Evolutionary conservation across 129 eudicot genomes (phyloP).

Genomic region (Scalesia atractyloides): DNA sequence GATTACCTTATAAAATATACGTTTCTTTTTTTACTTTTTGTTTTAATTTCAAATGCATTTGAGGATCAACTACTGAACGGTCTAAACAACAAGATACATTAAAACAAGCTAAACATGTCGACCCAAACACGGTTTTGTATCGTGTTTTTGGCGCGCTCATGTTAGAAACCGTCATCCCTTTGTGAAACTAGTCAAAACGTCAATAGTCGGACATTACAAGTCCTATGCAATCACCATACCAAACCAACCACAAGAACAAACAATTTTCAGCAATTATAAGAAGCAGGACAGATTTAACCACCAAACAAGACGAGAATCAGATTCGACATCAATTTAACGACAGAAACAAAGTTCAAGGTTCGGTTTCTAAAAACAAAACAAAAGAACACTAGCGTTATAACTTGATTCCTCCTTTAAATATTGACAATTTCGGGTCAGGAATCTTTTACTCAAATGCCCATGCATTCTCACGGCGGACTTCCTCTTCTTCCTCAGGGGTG

Average conservation of each 20-base stretch:
- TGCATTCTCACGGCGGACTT: slow-evolving; percentile 73
- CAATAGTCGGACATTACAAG: too few relatives aligned
- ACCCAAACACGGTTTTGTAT: too few relatives aligned
- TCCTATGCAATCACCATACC: neutral
- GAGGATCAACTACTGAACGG: too few relatives aligned
- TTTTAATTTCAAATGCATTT: too few relatives aligned
- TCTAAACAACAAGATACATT: too few relatives aligned
- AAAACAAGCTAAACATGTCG: too few relatives aligned
- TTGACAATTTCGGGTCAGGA: slow-evolving; percentile 10
- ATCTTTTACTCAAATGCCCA: slow-evolving; percentile 74
- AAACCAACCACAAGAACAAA: neutral
- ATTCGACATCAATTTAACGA: neutral
- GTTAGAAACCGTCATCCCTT: too few relatives aligned
- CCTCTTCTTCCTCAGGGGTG: slow-evolving; percentile 87
- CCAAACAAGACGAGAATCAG: neutral
- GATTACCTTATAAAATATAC: too few relatives aligned
- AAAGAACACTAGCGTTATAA: neutral
- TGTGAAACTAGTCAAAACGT: too few relatives aligned
- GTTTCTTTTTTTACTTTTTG: too few relatives aligned
- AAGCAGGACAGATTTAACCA: neutral
- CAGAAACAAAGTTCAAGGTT: neutral
- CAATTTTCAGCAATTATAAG: too few relatives aligned
- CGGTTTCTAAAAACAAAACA: neutral
- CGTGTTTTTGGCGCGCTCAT: too few relatives aligned
- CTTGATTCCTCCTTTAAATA: slow-evolving; percentile 5